Evolutionary conservation across 257 asterid genomes (phyloP).

Genomic region (Knoxia roxburghii): DNA sequence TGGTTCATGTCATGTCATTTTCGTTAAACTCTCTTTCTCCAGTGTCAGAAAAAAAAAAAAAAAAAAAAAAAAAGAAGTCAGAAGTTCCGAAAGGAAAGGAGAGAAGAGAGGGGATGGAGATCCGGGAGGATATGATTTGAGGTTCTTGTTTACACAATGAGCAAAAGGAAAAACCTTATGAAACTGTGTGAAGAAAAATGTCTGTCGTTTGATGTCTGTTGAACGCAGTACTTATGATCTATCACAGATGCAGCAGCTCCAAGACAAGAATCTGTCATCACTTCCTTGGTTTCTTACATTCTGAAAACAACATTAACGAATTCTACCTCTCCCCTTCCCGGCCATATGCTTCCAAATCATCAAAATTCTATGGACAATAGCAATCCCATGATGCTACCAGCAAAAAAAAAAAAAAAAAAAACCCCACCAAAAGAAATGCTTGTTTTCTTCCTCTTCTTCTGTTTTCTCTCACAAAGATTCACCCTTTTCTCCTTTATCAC

Average conservation of each 20-base stretch:
- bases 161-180: too few relatives aligned
- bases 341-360: not conserved
- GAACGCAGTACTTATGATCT: not conserved
- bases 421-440: too few relatives aligned
- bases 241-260: not conserved
- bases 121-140: too few relatives aligned
- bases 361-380: too few relatives aligned
- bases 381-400: not conserved
- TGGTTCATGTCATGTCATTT: conserved; percentile 54
- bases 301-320: conserved; percentile 28
- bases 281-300: conserved; percentile 18
- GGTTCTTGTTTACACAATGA: conserved; percentile 3
- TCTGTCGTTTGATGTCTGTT: conserved; percentile 14
- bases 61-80: conserved; percentile 38
- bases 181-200: conserved; percentile 8
- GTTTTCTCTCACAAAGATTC: not conserved
- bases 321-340: not conserved
- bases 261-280: conserved; percentile 2
- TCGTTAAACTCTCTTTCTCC: conserved; percentile 25
- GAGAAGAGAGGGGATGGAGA: not conserved
- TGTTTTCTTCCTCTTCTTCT: not conserved
- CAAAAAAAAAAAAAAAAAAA: too few relatives aligned
- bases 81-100: conserved; percentile 48
- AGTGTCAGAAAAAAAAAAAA: conserved; percentile 37
- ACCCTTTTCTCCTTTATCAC: not conserved